phyloP scores from a whole-genome alignment of 2,329 filamentous ascomycete species.

The Westerdykella sp. region DNA sequence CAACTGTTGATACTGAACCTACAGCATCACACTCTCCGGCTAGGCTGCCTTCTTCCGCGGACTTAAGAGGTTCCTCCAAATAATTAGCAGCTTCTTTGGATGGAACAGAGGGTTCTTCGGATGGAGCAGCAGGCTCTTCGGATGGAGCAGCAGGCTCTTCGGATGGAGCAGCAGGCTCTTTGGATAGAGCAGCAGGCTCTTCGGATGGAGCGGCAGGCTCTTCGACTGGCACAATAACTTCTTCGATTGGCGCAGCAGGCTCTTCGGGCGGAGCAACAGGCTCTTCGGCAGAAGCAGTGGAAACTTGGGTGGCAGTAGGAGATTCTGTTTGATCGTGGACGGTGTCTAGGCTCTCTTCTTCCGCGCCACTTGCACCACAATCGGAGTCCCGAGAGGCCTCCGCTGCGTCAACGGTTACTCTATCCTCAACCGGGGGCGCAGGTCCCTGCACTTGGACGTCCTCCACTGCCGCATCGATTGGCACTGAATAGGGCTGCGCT shows the following conservation, averaged over 20 bases:
- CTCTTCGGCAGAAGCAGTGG: too few relatives aligned
- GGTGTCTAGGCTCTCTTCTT: too few relatives aligned
- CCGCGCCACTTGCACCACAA: too few relatives aligned
- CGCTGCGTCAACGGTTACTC: background rate
- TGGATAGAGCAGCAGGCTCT: background rate
- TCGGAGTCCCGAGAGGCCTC: too few relatives aligned
- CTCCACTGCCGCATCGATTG: background rate
- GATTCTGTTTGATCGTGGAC: too few relatives aligned
- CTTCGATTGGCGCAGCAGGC: background rate
- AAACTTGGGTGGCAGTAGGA: too few relatives aligned
- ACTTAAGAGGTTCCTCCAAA: slow-evolving; percentile 1
- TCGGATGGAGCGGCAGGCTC: background rate
- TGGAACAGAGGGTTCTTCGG: background rate
- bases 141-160: background rate
- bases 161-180: background rate
- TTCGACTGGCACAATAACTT: background rate
- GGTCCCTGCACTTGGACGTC: background rate
- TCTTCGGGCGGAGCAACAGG: background rate
- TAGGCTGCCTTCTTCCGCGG: background rate
- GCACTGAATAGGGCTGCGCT: background rate
- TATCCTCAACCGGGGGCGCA: background rate
- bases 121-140: background rate
- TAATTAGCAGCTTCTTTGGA: background rate
- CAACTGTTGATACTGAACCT: background rate
- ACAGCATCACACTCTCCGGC: background rate